phyloP scores from a whole-genome alignment of 306 rosid species.

The Fragaria ananassa region DNA sequence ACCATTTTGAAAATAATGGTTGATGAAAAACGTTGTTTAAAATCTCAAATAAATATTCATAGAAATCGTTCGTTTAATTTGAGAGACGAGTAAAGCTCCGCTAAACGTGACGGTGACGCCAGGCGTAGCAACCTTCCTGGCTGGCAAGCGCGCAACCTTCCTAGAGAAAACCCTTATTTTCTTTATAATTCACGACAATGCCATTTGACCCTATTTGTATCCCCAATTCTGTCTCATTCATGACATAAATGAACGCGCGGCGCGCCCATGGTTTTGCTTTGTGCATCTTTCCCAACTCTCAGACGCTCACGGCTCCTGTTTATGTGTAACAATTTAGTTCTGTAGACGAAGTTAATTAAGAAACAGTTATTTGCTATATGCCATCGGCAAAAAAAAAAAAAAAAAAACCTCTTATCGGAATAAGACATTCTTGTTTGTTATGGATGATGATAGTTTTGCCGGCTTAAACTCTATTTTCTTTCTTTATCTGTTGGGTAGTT shows the following conservation, averaged over 20 bases:
- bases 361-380: no score
- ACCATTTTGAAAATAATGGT: background rate
- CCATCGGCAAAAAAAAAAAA: no score
- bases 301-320: background rate
- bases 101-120: slow-evolving; percentile 18
- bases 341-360: background rate
- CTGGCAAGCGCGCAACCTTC: background rate
- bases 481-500: no score
- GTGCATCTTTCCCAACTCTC: background rate
- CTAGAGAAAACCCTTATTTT: background rate
- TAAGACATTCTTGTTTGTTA: no score
- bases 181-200: background rate
- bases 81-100: slow-evolving; percentile 6
- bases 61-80: background rate
- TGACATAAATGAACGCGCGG: background rate
- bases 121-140: background rate
- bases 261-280: background rate
- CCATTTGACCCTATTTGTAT: slow-evolving; percentile 2
- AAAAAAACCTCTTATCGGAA: no score
- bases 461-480: background rate
- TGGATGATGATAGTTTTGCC: background rate
- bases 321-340: background rate
- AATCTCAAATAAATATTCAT: background rate
- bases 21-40: background rate
- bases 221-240: no score